Conservation (phyloP, 1,139 yeast genomes). For the Blastobotrys elegans region DNA sequence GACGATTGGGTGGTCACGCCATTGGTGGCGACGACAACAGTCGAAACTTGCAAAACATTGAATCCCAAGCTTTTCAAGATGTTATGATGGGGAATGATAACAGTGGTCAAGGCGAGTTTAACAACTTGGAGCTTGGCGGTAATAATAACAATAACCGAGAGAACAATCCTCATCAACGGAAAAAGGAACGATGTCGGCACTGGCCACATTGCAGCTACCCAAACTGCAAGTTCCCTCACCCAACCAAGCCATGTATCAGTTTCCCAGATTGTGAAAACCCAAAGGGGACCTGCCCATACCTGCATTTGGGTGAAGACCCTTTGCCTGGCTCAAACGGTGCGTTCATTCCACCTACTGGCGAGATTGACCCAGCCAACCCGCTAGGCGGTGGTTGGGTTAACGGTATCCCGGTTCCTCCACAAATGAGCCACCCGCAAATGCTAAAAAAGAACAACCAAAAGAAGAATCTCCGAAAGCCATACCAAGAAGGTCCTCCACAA, state of each 20-base stretch:
- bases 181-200: conserved; percentile 52
- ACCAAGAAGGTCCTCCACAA: conserved; percentile 8
- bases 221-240: conserved; percentile 72
- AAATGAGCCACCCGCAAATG: conserved; percentile 3
- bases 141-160: background rate
- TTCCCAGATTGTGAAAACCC: conserved; percentile 76
- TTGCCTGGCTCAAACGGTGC: conserved; percentile 19
- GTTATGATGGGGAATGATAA: conserved; percentile 13
- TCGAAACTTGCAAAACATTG: background rate
- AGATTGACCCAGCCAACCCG: conserved; percentile 6
- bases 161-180: background rate
- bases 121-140: conserved; percentile 14
- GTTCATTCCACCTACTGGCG: conserved; percentile 9
- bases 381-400: conserved; percentile 13
- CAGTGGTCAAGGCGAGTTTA: conserved; percentile 10
- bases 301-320: conserved; percentile 83
- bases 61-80: conserved; percentile 9
- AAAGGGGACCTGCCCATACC: conserved; percentile 74
- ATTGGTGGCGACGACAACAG: conserved; percentile 14
- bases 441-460: conserved; percentile 36
- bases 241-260: conserved; percentile 68
- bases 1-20: conserved; percentile 14
- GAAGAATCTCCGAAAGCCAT: background rate
- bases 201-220: conserved; percentile 71
- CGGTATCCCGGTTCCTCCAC: conserved; percentile 14